Base-by-base conservation (phyloP, 148 eudicot genomes). In the Persicaria tinctoria region DNA sequence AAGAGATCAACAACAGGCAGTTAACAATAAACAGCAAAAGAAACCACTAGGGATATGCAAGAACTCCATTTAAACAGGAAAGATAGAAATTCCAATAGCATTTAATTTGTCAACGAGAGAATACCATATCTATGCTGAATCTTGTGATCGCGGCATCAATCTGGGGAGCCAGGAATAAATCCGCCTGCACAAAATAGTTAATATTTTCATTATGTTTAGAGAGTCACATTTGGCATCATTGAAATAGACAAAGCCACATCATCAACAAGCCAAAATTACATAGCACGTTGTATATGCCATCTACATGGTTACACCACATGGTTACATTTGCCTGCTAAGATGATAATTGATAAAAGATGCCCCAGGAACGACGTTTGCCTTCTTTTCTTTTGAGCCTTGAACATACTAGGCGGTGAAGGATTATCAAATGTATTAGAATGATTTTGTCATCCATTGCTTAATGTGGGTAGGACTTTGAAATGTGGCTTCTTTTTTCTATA, bases 81-180 rank as follows among this genome's bases (percentile, higher is more conserved):
- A 55, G 6, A 55, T 18, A 9, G 6, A 62, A 62, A 13, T 13
- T 66, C 47, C 68, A 27, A 32, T 63, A 32, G 2, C 45, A 63
- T 63, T 5, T 27, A 9, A 63, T 32, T 32, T 27, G 27, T 51
- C 70, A 41, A 41, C 48, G 9, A 55, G 51, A 80, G 16, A 46
- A 38, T 86, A 91, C 98, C 98, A 90, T 84, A 83, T 90, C 89
- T 72, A 94, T 45, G 44, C 74, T 84, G 86, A 91, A 91, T 82
- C 90, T 85, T 77, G 77, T 87, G 64, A 82, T 48, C 68, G 88
- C 86, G 60, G 75, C 78, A 75, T 84, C 86, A 68, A 89, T 76
- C 81, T 94, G 98, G 60, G 98, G 98, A 51, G 91, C 97, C 63
- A 94, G 76, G 79, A 85, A 94, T 66, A 89, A 53, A 87, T 94